phyloP scores from a whole-genome alignment of 2,329 filamentous ascomycete species.

The Mollisiaceae sp. region DNA sequence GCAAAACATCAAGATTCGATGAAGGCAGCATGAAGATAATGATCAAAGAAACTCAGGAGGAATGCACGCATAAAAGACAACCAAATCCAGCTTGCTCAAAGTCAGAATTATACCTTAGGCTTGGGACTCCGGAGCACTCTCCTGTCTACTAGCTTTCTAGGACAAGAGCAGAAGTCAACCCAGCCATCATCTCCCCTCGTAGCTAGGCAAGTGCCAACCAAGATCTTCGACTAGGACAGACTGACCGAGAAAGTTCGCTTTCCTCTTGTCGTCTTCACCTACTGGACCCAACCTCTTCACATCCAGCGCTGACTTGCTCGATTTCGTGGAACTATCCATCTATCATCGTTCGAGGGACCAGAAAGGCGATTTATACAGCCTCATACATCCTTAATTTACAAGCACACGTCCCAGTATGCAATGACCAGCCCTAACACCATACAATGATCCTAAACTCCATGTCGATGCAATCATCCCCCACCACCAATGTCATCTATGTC shows the following conservation, averaged over 20 bases:
- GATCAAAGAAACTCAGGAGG: neutral
- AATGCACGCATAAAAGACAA: neutral
- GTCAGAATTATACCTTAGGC: neutral
- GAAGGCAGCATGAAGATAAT: neutral
- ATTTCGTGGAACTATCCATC: neutral
- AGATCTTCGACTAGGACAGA: neutral
- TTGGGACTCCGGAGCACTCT: neutral
- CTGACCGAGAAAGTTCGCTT: neutral
- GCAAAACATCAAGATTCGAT: neutral
- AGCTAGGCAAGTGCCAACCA: neutral
- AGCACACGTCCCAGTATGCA: conserved; percentile 21
- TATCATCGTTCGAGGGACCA: neutral
- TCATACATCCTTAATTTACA: conserved; percentile 34
- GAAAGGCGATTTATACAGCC: conserved; percentile 27
- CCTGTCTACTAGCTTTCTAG: neutral
- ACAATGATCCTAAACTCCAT: conserved; percentile 32
- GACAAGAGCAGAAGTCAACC: neutral
- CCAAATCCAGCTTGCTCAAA: neutral
- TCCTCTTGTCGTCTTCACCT: neutral
- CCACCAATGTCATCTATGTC: conserved; percentile 39
- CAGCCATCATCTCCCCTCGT: neutral
- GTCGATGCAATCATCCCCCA: conserved; percentile 13
- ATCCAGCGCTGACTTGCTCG: neutral
- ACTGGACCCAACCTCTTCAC: neutral
- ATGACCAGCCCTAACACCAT: conserved; percentile 31